Percentiles rank a stretch among this genome's conserved stretches.
Conservation (phyloP, 495 filamentous ascomycete species). For the Xylaria palmicola region DNA sequence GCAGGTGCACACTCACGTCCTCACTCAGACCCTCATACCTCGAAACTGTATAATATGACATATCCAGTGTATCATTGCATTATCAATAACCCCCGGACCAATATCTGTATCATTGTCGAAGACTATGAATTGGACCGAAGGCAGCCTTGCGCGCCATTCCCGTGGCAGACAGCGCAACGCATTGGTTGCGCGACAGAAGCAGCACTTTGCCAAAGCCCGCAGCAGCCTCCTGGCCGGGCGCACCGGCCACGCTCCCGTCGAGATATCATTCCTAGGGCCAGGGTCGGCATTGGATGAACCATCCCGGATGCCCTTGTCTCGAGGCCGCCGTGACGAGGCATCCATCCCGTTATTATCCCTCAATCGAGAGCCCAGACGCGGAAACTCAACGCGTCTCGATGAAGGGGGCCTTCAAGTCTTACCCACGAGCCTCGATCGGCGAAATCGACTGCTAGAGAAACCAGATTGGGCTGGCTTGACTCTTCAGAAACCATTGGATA, state of each 20-base stretch:
- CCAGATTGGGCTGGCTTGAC: conserved; percentile 31
- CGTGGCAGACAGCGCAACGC: conserved; percentile 34
- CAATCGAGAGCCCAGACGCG: conserved; percentile 1
- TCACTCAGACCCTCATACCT: too few relatives aligned
- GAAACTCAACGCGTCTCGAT: not conserved
- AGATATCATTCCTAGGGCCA: conserved; percentile 26
- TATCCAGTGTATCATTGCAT: not conserved
- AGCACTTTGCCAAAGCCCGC: conserved; percentile 42
- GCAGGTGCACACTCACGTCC: too few relatives aligned
- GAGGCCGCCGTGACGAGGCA: not conserved
- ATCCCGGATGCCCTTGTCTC: conserved; percentile 6
- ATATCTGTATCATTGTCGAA: conserved; percentile 3
- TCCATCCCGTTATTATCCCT: not conserved
- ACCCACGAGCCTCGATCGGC: conserved; percentile 19
- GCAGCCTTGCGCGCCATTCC: conserved; percentile 38
- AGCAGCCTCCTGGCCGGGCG: conserved; percentile 19
- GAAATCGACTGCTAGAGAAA: conserved; percentile 24
- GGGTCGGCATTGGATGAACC: conserved; percentile 3
- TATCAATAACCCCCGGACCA: not conserved
- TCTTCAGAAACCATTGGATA: conserved; percentile 29
- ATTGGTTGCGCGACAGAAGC: conserved; percentile 36
- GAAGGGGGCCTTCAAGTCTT: not conserved
- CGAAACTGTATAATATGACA: too few relatives aligned
- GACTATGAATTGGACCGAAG: conserved; percentile 49
- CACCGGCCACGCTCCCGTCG: conserved; percentile 21